phyloP scores from a whole-genome alignment of 257 asterid species.

The Coffea canephora region DNA sequence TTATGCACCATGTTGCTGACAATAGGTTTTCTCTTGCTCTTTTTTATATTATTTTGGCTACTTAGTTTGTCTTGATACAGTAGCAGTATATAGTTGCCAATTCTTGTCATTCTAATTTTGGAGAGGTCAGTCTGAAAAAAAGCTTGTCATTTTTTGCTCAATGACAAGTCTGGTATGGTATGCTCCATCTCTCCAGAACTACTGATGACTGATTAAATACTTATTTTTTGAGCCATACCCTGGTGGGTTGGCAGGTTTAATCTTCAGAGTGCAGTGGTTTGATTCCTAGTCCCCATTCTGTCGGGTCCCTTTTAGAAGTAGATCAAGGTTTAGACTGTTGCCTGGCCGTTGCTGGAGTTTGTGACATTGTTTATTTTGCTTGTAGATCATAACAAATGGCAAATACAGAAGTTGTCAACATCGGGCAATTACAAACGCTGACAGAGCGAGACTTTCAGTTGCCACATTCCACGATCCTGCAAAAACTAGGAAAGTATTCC shows the following conservation, averaged over 20 bases:
- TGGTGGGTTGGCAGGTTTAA: too few species aligned
- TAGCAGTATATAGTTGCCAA: not conserved
- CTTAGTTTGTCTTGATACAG: not conserved
- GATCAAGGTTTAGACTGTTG: too few species aligned
- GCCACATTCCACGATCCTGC: conserved; percentile 96
- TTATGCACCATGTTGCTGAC: not conserved
- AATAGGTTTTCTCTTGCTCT: too few species aligned
- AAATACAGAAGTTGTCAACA: conserved; percentile 71
- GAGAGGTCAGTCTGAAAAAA: not conserved
- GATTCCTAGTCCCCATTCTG: too few species aligned
- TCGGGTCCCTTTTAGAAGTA: too few species aligned
- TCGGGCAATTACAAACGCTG: conserved; percentile 72
- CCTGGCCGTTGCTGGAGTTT: not conserved
- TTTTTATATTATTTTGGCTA: not conserved
- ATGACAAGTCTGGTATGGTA: not conserved
- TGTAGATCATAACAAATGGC: conserved; percentile 79
- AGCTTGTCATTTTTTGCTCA: not conserved
- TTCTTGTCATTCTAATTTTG: not conserved
- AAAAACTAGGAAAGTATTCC: conserved; percentile 46
- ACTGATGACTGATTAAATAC: not conserved
- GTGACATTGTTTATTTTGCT: not conserved
- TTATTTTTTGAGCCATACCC: too few species aligned
- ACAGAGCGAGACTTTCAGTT: conserved; percentile 65
- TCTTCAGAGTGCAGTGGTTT: too few species aligned
- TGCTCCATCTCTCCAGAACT: not conserved